phyloP scores from a whole-genome alignment of 352 stramenopile genomes.

The Globisporangium paddicum region DNA sequence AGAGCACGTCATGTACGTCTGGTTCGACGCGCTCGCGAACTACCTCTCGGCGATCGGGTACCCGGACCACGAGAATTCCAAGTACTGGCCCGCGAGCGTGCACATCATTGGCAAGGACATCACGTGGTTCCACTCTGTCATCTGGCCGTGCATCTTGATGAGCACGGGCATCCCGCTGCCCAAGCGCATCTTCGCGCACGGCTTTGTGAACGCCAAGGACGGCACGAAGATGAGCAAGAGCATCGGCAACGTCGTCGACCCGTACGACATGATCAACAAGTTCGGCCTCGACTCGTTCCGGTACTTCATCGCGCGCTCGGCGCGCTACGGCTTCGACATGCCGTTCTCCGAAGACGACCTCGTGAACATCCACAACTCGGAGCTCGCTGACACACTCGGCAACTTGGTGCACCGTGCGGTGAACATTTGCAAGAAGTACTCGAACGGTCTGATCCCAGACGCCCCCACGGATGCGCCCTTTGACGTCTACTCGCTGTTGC shows the following conservation, averaged over 20 bases:
- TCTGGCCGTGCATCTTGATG: constrained; percentile 99
- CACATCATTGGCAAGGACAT: constrained; percentile 98
- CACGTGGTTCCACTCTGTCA: constrained; percentile 98
- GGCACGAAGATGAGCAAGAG: constrained; percentile 99
- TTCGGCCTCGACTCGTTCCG: constrained; percentile 95
- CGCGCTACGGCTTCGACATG: constrained; percentile 96
- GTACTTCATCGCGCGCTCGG: constrained; percentile 90
- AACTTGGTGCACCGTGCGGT: constrained; percentile 97
- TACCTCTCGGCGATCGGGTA: constrained; percentile 97
- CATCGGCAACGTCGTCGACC: constrained; percentile 97
- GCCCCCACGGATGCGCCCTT: constrained; percentile 67
- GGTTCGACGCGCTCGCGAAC: constrained; percentile 99
- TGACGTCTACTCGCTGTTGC: constrained; percentile 80
- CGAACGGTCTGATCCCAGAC: constrained; percentile 76
- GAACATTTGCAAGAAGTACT: constrained; percentile 96
- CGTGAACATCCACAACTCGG: constrained; percentile 97
- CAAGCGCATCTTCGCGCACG: constrained; percentile 95
- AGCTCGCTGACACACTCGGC: constrained; percentile 89
- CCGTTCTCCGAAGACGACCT: constrained; percentile 91
- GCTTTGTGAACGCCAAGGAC: constrained; percentile 98
- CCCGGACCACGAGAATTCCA: constrained; percentile 69
- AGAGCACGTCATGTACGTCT: constrained; percentile 99
- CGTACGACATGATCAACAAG: constrained; percentile 92
- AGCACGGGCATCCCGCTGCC: constrained; percentile 92
- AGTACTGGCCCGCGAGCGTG: constrained; percentile 81